phyloP scores from a whole-genome alignment of 257 asterid genomes.

The Asclepias syriaca region DNA sequence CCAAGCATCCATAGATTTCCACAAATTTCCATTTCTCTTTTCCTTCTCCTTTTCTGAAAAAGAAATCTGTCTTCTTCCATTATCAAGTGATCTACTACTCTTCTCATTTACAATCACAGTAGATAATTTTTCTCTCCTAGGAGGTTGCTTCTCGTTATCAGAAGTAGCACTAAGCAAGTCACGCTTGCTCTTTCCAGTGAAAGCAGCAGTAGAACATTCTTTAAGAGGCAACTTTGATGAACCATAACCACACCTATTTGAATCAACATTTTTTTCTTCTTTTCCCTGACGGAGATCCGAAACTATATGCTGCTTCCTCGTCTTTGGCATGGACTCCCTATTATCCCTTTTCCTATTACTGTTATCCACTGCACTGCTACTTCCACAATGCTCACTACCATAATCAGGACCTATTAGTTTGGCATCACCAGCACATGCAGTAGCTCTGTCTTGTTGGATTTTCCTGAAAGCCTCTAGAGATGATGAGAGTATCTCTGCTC shows the following conservation, averaged over 20 bases:
- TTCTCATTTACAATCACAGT: slow-evolving; percentile 39
- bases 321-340: slow-evolving; percentile 32
- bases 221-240: slow-evolving; percentile 43
- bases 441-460: slow-evolving; percentile 75
- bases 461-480: slow-evolving; percentile 97
- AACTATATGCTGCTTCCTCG: slow-evolving; percentile 35
- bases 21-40: slow-evolving; percentile 56
- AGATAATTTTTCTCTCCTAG: slow-evolving; percentile 46
- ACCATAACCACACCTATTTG: slow-evolving; percentile 38
- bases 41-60: slow-evolving; percentile 65
- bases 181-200: slow-evolving; percentile 38
- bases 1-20: slow-evolving; percentile 95
- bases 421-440: slow-evolving; percentile 37
- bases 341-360: slow-evolving; percentile 30
- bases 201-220: slow-evolving; percentile 37
- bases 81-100: slow-evolving; percentile 47
- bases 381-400: slow-evolving; percentile 34
- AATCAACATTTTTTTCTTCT: slow-evolving; percentile 48
- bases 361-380: slow-evolving; percentile 31
- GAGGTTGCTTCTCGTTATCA: slow-evolving; percentile 40
- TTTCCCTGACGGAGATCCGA: slow-evolving; percentile 40
- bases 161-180: slow-evolving; percentile 38
- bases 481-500: slow-evolving; percentile 95
- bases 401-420: slow-evolving; percentile 34
- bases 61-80: slow-evolving; percentile 40